A percentile compares a stretch with the other conserved stretches of the same genome.
Evolutionary conservation across 2,329 filamentous ascomycete species (phyloP).

Genomic region (Neonectria hederae): DNA sequence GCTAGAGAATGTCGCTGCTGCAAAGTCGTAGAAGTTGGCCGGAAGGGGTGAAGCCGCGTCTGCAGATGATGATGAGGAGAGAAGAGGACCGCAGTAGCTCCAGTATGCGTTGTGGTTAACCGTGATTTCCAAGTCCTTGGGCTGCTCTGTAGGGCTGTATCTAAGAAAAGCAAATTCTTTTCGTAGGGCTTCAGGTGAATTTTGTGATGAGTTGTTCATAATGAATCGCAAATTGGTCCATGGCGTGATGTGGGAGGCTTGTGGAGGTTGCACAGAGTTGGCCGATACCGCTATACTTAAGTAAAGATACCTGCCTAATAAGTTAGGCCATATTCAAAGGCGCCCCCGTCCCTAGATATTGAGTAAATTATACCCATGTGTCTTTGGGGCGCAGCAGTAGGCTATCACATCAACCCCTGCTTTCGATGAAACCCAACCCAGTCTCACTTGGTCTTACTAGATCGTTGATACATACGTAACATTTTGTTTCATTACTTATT

Average conservation of each 20-base stretch:
- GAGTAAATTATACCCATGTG: background rate
- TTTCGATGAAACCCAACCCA: background rate
- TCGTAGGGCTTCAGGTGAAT: background rate
- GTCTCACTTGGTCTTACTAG: background rate
- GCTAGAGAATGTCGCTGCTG: conserved; percentile 45
- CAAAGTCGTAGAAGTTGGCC: conserved; percentile 52
- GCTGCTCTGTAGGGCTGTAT: background rate
- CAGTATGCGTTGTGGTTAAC: conserved; percentile 50
- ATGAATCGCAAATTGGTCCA: background rate
- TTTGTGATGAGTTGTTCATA: background rate
- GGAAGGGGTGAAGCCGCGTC: conserved; percentile 38
- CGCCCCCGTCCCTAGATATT: background rate
- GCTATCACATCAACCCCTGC: background rate
- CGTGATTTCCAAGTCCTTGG: background rate
- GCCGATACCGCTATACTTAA: background rate
- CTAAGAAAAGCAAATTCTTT: conserved; percentile 27
- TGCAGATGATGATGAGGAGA: conserved; percentile 33
- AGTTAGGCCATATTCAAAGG: background rate
- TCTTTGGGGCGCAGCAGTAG: background rate
- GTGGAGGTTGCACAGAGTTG: background rate
- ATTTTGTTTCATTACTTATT: too few relatives aligned
- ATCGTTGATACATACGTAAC: too few relatives aligned
- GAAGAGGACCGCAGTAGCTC: conserved; percentile 56
- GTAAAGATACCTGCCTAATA: background rate
- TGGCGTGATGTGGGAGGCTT: background rate